Evolutionary conservation across 352 stramenopile species (phyloP), one percentile per base, ranked within the genome.

Genomic region (Peronospora destructor): DNA sequence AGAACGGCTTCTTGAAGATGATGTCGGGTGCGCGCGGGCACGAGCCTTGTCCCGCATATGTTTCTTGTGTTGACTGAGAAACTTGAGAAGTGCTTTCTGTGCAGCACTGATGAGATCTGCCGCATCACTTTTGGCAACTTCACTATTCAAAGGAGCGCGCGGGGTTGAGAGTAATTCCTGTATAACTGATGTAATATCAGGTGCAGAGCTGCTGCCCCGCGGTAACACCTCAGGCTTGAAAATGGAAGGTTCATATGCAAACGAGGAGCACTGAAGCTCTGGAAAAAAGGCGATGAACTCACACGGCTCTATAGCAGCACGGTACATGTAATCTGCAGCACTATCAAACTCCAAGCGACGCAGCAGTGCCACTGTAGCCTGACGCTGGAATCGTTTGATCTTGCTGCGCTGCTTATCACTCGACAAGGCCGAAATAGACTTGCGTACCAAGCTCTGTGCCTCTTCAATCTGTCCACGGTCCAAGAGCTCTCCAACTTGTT

Each of bases 241-340:
- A 12, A 91, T 70, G 21, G 78, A 66, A 0, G 83, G 83, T 53
- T 94, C 83, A 38, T 91, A 94, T 4, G 83, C 79, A 56, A 94
- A 94, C 32, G 74, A 87, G 1, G 71, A 52, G 45, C 79, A 89
- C 57, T 90, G 79, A 11, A 78, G 73, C 25, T 91, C 80, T 6
- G 83, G 83, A 48, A 91, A 94, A 61, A 94, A 94, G 9, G 80
- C 76, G 25, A 94, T 79, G 53, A 87, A 91, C 51, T 94, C 83
- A 50, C 76, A 88, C 35, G 80, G 80, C 53, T 94, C 83, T 12
- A 94, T 82, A 0, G 78, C 80, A 10, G 83, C 82, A 13, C 79
- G 79, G 53, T 91, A 94, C 75, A 94, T 89, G 43, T 91, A 90
- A 36, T 94, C 83, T 7, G 71, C 75, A 0, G 79, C 83, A 1